Evolutionary conservation across 2,329 filamentous ascomycete species (phyloP).

Genomic region (Apiospora pterosperma): DNA sequence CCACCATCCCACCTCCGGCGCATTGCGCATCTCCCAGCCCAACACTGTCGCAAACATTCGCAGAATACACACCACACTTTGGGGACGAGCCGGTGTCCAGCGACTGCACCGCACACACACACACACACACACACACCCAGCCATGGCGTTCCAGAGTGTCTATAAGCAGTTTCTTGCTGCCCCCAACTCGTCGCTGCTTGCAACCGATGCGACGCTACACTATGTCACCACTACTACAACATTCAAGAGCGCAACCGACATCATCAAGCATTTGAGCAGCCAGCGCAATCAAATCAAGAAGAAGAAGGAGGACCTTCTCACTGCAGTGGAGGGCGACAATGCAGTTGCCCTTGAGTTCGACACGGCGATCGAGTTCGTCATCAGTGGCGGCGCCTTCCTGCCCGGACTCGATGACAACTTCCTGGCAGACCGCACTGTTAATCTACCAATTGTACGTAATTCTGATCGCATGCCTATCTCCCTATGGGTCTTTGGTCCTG

Average conservation of each 20-base stretch:
- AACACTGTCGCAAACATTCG: background rate
- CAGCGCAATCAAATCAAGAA: constrained; percentile 75
- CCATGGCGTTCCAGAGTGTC: constrained; percentile 47
- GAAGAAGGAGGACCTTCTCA: constrained; percentile 75
- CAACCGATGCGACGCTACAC: constrained; percentile 66
- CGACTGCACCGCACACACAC: background rate
- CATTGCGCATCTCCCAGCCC: background rate
- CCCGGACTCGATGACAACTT: constrained; percentile 94
- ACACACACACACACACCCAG: constrained; percentile 3
- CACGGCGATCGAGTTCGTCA: constrained; percentile 77
- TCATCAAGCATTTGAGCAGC: constrained; percentile 76
- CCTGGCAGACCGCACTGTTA: constrained; percentile 74
- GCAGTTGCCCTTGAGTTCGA: constrained; percentile 75
- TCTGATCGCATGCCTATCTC: background rate
- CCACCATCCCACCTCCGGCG: background rate
- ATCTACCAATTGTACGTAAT: constrained; percentile 72
- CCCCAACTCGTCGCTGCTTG: constrained; percentile 61
- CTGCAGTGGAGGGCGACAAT: constrained; percentile 66
- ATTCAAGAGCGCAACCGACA: constrained; percentile 66
- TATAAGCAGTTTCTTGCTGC: constrained; percentile 73
- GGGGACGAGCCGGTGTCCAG: background rate
- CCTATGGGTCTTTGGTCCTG: background rate
- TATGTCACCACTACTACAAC: constrained; percentile 88
- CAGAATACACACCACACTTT: background rate
- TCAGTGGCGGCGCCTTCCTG: constrained; percentile 80